Evolutionary conservation across 1,284 basidiomycete species (phyloP).

Genomic region (Microbotryomycetes sp.): DNA sequence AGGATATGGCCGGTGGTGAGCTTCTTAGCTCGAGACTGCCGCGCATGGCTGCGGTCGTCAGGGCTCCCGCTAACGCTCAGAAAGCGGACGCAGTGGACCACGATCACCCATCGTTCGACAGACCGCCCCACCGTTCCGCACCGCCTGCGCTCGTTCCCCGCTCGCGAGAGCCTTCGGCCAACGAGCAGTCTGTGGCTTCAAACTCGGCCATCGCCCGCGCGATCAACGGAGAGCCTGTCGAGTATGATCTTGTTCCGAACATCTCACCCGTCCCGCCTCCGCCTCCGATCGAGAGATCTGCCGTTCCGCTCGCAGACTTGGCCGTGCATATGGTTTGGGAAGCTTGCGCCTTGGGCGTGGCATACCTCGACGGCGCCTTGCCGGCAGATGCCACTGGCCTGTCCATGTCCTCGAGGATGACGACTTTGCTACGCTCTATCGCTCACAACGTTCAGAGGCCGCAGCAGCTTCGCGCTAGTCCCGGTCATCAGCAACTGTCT

Average conservation of each 20-base stretch:
- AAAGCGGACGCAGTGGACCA: conserved; percentile 11
- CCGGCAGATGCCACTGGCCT: neutral
- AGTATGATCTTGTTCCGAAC: conserved; percentile 32
- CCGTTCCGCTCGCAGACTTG: conserved; percentile 33
- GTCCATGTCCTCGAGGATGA: conserved; percentile 1
- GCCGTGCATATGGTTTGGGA: conserved; percentile 36
- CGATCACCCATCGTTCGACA: conserved; percentile 14
- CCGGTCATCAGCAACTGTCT: conserved; percentile 1
- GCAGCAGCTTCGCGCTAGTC: neutral
- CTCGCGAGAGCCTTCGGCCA: neutral
- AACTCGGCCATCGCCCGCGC: neutral
- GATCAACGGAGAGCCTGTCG: conserved; percentile 2
- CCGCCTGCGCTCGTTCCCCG: too few relatives aligned
- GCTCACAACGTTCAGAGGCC: neutral
- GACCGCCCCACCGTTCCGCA: conserved; percentile 6
- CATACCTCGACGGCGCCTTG: neutral
- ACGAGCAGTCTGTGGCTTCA: neutral
- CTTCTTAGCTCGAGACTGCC: neutral
- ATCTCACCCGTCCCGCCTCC: conserved; percentile 34
- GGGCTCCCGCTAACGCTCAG: neutral
- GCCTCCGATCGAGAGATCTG: conserved; percentile 33
- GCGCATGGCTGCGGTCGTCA: neutral
- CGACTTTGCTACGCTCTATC: neutral
- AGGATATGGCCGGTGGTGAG: neutral
- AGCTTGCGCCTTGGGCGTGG: conserved; percentile 23